Evolutionary conservation across 768 basidiomycete genomes (phyloP).

Genomic region (Collybiopsis confluens): DNA sequence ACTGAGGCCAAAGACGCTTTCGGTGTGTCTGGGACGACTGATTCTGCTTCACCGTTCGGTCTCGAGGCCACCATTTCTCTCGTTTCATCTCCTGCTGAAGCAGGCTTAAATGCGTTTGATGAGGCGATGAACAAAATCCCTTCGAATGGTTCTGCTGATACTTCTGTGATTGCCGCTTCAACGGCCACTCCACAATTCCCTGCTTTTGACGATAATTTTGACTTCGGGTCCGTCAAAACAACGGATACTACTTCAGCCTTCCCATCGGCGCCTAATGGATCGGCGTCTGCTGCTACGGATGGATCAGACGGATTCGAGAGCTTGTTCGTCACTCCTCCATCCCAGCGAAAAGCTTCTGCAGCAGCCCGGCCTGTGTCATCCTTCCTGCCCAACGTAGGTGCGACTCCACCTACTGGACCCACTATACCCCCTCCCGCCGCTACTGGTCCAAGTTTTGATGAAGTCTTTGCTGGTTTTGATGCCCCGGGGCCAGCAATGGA

Average conservation of each 20-base stretch:
- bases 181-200: constrained; percentile 43
- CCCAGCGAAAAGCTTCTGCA: constrained; percentile 15
- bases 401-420: constrained; percentile 31
- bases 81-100: constrained; percentile 19
- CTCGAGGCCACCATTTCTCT: constrained; percentile 11
- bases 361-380: constrained; percentile 6
- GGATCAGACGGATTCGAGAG: constrained; percentile 28
- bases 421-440: constrained; percentile 22
- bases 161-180: constrained; percentile 26
- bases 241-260: constrained; percentile 24
- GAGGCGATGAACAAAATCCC: constrained; percentile 64
- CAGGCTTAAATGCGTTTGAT: constrained; percentile 68
- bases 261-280: constrained; percentile 27
- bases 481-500: constrained; percentile 31
- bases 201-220: constrained; percentile 59
- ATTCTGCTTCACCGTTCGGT: constrained; percentile 7
- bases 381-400: constrained; percentile 5
- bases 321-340: constrained; percentile 21
- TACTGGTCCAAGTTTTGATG: constrained; percentile 49
- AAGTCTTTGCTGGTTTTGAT: constrained; percentile 51
- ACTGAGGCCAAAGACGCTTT: constrained; percentile 18
- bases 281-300: constrained; percentile 3
- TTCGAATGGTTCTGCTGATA: constrained; percentile 16
- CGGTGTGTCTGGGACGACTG: constrained; percentile 12
- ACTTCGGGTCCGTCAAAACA: constrained; percentile 39